These are phyloP conservation scores for Coniophora puteana DNA, from an alignment of 1,284 basidiomycete genomes.

Conservation along the genomic window DNA sequence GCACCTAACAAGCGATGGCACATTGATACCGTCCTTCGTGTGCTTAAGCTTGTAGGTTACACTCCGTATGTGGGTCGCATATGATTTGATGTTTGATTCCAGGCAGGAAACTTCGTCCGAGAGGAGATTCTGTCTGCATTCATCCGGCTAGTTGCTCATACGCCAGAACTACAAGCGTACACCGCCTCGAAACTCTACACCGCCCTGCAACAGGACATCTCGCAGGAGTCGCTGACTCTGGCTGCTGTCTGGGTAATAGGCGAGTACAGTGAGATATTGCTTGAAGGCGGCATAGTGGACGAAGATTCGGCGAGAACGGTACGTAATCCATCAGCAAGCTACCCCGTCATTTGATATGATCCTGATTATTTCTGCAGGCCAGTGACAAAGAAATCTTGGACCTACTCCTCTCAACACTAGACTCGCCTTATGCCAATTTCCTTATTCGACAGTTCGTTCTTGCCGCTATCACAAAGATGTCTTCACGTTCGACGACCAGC, in stretches of 20 bases:
- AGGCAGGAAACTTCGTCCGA: slow-evolving; percentile 98
- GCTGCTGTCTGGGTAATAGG: slow-evolving; percentile 96
- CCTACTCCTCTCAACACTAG: slow-evolving; percentile 82
- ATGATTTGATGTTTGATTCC: slow-evolving; percentile 4
- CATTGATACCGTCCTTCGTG: slow-evolving; percentile 94
- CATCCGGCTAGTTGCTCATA: slow-evolving; percentile 94
- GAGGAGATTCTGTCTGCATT: slow-evolving; percentile 96
- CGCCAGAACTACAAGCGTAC: slow-evolving; percentile 95
- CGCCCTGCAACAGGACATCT: slow-evolving; percentile 88
- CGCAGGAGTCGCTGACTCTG: slow-evolving; percentile 93
- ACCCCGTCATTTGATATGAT: neutral
- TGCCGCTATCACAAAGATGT: slow-evolving; percentile 88
- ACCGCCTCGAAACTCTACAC: slow-evolving; percentile 91
- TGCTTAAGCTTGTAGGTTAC: slow-evolving; percentile 79
- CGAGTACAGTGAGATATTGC: slow-evolving; percentile 90
- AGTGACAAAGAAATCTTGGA: slow-evolving; percentile 84
- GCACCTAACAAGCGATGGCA: slow-evolving; percentile 99
- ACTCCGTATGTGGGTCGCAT: neutral
- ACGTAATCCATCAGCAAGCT: slow-evolving; percentile 15
- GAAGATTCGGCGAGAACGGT: slow-evolving; percentile 80
- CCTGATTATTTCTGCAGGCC: slow-evolving; percentile 40
- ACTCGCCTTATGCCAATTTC: slow-evolving; percentile 93
- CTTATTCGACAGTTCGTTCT: slow-evolving; percentile 92
- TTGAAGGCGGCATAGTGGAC: slow-evolving; percentile 88
- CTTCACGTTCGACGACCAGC: slow-evolving; percentile 68